Base-by-base conservation (phyloP, 2,329 filamentous ascomycete species). In the Colletotrichum truncatum region DNA sequence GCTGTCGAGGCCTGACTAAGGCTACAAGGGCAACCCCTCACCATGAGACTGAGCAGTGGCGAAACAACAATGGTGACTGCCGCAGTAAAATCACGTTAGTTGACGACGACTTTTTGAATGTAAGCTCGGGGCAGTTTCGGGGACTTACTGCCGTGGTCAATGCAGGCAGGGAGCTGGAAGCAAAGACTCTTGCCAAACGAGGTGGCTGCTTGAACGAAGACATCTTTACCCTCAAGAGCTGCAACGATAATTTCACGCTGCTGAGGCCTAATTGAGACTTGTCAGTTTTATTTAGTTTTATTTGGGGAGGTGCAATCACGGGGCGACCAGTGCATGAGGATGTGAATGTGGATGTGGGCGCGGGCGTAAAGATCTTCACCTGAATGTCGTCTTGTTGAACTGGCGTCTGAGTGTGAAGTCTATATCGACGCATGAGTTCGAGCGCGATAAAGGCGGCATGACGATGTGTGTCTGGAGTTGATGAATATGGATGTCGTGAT, bases 181-280 rank as follows among this genome's bases (percentile, higher is more conserved):
- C 95, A 98, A 56, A 98, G 78, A 73, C 93, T 97, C 78, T 98
- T 98, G 41, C 94, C 95, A 76, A 98, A 98, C 9, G 91, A 93
- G 3, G 92, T 94, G 58, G 92, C 92, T 48, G 95, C 95, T 78
- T 98, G 95, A 1, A 98, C 86, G 74, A 97, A 98, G 43, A 98
- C 91, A 89, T 98, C 95, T 68, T 94, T 85, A 14, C 93, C 91
- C 60, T 91, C 88, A 8, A 98, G 84, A 3, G 93, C 92, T 7
- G 93, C 92, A 63, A 86, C 84, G 59, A 98, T 95, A 61, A 98
- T 94, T 73, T 98, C 94, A 65, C 93, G 89, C 75, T 98, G 95
- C 36, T 92, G 82, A 10, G 94, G 93, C 23, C 63, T 66, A 18
- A 23, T 25, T n/a, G 6, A 48, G n/a, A 26, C 12, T 43, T 25